phyloP scores from a whole-genome alignment of 495 filamentous ascomycete genomes.

The Trypethelium eluteriae region DNA sequence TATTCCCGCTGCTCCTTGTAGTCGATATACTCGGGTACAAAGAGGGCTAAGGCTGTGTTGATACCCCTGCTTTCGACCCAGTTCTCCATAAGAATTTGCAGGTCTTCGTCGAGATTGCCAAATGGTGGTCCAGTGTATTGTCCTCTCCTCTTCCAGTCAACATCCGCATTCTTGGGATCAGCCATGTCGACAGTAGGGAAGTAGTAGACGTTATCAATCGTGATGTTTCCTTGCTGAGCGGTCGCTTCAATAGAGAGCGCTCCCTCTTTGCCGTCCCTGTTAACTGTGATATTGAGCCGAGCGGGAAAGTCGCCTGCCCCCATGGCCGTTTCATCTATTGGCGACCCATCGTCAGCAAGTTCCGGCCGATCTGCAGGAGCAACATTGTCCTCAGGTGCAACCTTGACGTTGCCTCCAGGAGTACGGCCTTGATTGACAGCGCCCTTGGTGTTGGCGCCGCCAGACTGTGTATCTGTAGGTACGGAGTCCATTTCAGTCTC shows the following conservation, averaged over 20 bases:
- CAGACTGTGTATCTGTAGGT: conserved; percentile 36
- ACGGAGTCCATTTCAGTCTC: conserved; percentile 23
- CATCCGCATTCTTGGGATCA: conserved; percentile 54
- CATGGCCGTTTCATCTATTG: conserved; percentile 36
- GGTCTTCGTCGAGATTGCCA: conserved; percentile 87
- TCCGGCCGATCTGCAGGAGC: conserved; percentile 52
- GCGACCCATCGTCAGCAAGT: conserved; percentile 37
- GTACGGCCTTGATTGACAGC: conserved; percentile 46
- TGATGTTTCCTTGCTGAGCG: conserved; percentile 77
- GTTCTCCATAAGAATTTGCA: conserved; percentile 83
- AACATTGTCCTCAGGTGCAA: conserved; percentile 51
- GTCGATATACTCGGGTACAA: conserved; percentile 94
- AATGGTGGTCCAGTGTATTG: conserved; percentile 90
- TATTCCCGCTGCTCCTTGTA: conserved; percentile 99
- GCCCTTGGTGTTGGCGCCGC: conserved; percentile 48
- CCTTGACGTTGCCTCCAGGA: conserved; percentile 43
- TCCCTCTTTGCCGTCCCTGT: conserved; percentile 67
- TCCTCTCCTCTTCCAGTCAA: conserved; percentile 61
- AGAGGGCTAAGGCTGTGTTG: conserved; percentile 76
- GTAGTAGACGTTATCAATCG: conserved; percentile 88
- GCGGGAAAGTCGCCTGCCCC: conserved; percentile 56
- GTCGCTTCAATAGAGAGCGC: conserved; percentile 79
- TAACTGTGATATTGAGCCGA: conserved; percentile 75
- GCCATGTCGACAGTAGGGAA: conserved; percentile 68
- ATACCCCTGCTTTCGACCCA: conserved; percentile 93